phyloP scores from a whole-genome alignment of 2,329 filamentous ascomycete species.

The Lecanicillium sp. region DNA sequence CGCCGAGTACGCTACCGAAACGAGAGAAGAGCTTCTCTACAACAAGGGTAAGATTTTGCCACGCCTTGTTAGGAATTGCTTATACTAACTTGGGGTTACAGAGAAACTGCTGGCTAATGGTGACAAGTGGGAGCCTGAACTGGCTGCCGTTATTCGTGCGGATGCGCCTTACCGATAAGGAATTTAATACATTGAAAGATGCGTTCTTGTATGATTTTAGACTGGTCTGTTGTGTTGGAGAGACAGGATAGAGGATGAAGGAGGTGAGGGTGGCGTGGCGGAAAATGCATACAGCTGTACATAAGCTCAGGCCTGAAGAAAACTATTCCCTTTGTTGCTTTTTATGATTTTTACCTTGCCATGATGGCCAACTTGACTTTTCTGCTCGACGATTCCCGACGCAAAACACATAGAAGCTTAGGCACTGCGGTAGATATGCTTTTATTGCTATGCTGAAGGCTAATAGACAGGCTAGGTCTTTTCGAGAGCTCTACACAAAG shows the following conservation, averaged over 20 bases:
- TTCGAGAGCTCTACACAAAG: background rate
- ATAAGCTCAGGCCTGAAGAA: constrained; percentile 20
- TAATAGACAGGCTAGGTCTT: background rate
- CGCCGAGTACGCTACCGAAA: constrained; percentile 56
- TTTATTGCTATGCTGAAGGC: background rate
- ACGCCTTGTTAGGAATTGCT: constrained; percentile 11
- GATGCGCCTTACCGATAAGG: constrained; percentile 82
- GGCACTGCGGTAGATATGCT: background rate
- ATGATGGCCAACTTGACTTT: background rate
- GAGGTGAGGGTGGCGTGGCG: constrained; percentile 8
- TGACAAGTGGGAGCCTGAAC: constrained; percentile 96
- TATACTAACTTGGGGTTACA: constrained; percentile 16
- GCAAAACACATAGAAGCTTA: too few relatives aligned
- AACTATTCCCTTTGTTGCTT: constrained; percentile 18
- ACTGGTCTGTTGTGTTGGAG: background rate
- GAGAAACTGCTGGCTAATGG: constrained; percentile 84
- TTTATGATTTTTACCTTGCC: background rate
- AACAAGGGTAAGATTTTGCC: constrained; percentile 60
- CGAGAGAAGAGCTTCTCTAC: constrained; percentile 88
- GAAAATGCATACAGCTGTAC: constrained; percentile 14
- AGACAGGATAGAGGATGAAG: background rate
- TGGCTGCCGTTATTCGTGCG: constrained; percentile 84
- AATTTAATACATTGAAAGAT: background rate
- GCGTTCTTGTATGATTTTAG: background rate
- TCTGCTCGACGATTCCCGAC: too few relatives aligned